Conservation (phyloP, 257 asterid genomes). For the Handroanthus guayacan region DNA sequence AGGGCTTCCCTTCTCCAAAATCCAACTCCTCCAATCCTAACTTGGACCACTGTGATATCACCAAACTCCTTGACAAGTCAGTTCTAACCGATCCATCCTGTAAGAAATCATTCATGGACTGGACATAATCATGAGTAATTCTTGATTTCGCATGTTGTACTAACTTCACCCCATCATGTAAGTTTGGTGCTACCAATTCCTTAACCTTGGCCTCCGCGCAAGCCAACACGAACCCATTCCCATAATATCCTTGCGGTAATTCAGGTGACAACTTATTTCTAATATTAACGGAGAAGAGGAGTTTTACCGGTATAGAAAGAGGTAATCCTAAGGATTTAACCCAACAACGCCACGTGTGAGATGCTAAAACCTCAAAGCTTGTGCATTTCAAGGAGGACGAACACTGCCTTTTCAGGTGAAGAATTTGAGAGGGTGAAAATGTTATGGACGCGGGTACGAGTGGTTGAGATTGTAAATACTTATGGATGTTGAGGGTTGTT, state of each 20-base stretch:
- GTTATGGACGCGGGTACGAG: conserved; percentile 60
- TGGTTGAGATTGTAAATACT: conserved; percentile 65
- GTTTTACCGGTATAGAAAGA: conserved; percentile 49
- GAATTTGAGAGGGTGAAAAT: conserved; percentile 62
- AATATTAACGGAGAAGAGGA: conserved; percentile 64
- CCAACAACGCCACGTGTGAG: conserved; percentile 95
- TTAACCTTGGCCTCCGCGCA: conserved; percentile 68
- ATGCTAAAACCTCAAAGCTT: conserved; percentile 69
- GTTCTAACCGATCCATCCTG: conserved; percentile 50
- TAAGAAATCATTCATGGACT: conserved; percentile 59
- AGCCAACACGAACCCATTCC: conserved; percentile 78
- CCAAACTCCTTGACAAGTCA: conserved; percentile 64
- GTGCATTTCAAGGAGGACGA: conserved; percentile 73
- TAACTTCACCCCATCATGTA: conserved; percentile 55
- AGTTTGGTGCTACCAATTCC: conserved; percentile 46
- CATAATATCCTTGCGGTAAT: conserved; percentile 71
- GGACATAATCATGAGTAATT: conserved; percentile 48
- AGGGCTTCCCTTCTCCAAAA: conserved; percentile 77
- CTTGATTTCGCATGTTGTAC: conserved; percentile 68
- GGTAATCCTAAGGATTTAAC: conserved; percentile 56
- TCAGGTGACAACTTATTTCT: conserved; percentile 43
- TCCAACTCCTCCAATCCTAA: conserved; percentile 81
- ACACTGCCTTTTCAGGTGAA: conserved; percentile 66
- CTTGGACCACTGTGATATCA: conserved; percentile 84
- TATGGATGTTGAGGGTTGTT: conserved; percentile 43